Evolutionary conservation across 2,329 filamentous ascomycete genomes (phyloP), one percentile per base, ranked within the genome.

Genomic region (Tympanopsis confertula): DNA sequence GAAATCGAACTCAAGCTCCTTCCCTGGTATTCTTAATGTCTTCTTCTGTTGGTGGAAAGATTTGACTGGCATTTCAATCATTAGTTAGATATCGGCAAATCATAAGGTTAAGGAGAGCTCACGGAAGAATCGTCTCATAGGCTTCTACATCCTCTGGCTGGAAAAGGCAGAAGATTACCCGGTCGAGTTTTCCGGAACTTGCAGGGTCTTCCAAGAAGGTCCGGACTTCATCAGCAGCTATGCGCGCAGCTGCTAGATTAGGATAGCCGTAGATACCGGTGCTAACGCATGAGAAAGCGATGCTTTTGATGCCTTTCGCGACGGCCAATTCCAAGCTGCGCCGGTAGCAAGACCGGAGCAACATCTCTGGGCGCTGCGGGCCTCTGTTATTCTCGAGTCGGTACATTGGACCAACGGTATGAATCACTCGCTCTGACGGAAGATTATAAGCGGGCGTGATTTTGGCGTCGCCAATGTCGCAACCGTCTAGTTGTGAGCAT

Each of bases 251-350:
- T 42, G 73, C 65, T 1, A 54, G 48, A 45, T 70, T 76, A 1
- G 80, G 80, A 53, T 83, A 86, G 3, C 78, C 78, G 50, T 83
- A 85, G 1, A 82, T 59, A 2, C 80, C 80, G 7, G 80, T 83
- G 42, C 78, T 82, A 38, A 85, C 56, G 4, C 76, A 74, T 5
- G 69, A 65, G 45, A 86, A 85, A 0, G 78, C 80, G 45, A 86
- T 71, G 44, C 68, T 78, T 51, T 63, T 71, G 48, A 74, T 67
- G 3, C 63, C 63, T 45, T 75, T 68, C 39, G 73, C 58, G 0
- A 70, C 68, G 2, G 78, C 77, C 28, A 83, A 47, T 44, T 79
- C 60, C 42, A 85, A 52, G 44, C 71, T 74, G 32, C 58, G 71
- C 4, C 63, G 64, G 50, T 86, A 86, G 55, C 80, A 61, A 5